Conservation (phyloP, 176 grass and related monocot species). For the Carex kokanica region DNA sequence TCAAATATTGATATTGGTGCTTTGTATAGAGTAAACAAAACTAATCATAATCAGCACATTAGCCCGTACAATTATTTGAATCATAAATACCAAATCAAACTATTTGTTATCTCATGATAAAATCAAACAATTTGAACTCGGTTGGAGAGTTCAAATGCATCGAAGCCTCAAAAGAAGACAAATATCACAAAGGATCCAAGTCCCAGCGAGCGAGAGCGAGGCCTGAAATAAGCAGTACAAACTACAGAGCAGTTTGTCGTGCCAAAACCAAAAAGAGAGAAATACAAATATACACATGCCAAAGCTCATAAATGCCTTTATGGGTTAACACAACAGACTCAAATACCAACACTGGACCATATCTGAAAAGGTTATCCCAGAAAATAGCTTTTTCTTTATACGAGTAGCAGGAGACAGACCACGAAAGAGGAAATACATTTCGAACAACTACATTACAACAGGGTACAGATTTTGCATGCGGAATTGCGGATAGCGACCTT, state of each 20-base stretch:
- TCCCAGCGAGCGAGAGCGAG: background rate
- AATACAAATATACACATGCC: slow-evolving; percentile 12
- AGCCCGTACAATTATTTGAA: background rate
- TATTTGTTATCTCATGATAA: background rate
- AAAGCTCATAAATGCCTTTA: slow-evolving; percentile 28
- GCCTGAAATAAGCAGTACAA: slow-evolving; percentile 7
- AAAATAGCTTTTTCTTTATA: slow-evolving; percentile 20
- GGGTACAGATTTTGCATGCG: slow-evolving; percentile 24
- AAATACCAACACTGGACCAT: slow-evolving; percentile 9
- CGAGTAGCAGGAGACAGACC: background rate
- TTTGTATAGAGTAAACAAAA: background rate
- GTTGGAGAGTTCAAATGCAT: slow-evolving; percentile 12
- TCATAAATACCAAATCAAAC: background rate
- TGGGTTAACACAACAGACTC: slow-evolving; percentile 7
- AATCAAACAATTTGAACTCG: slow-evolving; percentile 21
- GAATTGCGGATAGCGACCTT: slow-evolving; percentile 8
- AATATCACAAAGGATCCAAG: background rate
- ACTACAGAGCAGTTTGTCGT: background rate
- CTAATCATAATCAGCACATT: background rate
- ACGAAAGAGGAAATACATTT: background rate
- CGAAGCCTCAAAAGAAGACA: slow-evolving; percentile 29
- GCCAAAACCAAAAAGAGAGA: background rate
- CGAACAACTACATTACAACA: background rate
- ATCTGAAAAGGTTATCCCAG: slow-evolving; percentile 23
- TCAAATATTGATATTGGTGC: background rate